Evolutionary conservation across 306 rosid species (phyloP).

Genomic region (Sesbania bispinosa): DNA sequence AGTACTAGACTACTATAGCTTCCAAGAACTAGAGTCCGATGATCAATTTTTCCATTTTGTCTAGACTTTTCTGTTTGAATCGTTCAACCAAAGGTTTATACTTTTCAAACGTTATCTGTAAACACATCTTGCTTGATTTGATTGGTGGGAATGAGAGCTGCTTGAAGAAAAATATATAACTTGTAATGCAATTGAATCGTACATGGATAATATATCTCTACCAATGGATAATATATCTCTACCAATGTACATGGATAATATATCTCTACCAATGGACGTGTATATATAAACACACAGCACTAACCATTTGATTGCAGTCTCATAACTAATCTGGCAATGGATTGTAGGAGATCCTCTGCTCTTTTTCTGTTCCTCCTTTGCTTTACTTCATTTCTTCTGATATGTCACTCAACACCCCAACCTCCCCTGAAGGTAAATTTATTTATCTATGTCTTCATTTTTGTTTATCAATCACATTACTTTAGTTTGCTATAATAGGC

Average conservation of each 20-base stretch:
- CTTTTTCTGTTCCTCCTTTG: slow-evolving; percentile 4
- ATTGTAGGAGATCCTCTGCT: neutral
- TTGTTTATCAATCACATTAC: too few species aligned
- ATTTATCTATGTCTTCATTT: too few species aligned
- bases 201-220: too few species aligned
- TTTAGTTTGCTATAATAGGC: too few species aligned
- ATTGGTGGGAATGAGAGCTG: too few species aligned
- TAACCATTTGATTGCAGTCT: neutral
- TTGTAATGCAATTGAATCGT: too few species aligned
- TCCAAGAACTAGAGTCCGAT: neutral
- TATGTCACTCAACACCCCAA: slow-evolving; percentile 9
- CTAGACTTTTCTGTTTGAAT: neutral
- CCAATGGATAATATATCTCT: too few species aligned
- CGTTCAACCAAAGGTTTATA: neutral
- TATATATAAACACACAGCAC: neutral
- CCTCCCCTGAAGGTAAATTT: slow-evolving; percentile 3
- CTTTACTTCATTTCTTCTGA: slow-evolving; percentile 19
- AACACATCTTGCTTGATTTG: neutral
- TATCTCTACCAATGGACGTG: neutral
- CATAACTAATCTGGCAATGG: neutral
- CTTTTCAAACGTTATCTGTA: neutral
- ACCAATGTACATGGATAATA: too few species aligned
- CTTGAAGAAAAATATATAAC: neutral
- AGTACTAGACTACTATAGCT: neutral
- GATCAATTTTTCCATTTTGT: neutral